Evolutionary conservation across 2,329 filamentous ascomycete species (phyloP), one percentile per base, ranked within the genome.

Genomic region (Apiospora malaysiana): DNA sequence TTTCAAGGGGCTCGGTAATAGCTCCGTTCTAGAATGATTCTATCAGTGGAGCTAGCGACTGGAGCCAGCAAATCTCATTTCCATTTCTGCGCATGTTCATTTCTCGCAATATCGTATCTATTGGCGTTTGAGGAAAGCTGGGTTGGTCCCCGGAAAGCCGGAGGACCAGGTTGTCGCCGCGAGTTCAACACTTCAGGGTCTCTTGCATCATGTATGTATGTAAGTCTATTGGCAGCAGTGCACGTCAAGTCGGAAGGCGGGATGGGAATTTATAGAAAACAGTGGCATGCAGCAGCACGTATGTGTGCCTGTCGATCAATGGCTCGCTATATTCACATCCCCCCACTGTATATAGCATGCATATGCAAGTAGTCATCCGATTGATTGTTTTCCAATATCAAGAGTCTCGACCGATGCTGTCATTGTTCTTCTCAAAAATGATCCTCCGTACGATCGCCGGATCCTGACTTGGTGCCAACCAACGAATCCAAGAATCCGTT

Each of bases 21-120:
- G 56, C 56, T 40, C 56, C 32, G 56, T 63, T 63, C 56, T 63
- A 63, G 56, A 63, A 63, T n/a, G 27, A 63, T 63, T 63, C 56
- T 63, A 63, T 63, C 56, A 63, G 56, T 63, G 56, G 56, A 63
- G 56, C 56, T 63, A 63, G 56, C 21, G 27, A n/a, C 56, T 63
- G 56, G 56, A 63, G 27, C 21, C 56, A 40, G 32, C 56, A 40
- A 40, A 40, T 40, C 56, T 63, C 56, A 63, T 63, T 63, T 63
- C 56, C 56, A 63, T 63, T 63, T 32, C 37, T 63, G 21, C 32
- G 40, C 18, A 40, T 40, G 18, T 63, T 63, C 56, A 63, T 63
- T 63, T 63, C 56, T 63, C 4, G 21, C 8, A 63, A 40, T 63
- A 63, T 63, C 56, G 56, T 63, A n/a, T 63, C 56, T 32, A 63